Percentiles rank a stretch among this genome's conserved stretches.
Evolutionary conservation across 345 rosid genomes (phyloP).

Genomic region (Raphanus raphanistrum): DNA sequence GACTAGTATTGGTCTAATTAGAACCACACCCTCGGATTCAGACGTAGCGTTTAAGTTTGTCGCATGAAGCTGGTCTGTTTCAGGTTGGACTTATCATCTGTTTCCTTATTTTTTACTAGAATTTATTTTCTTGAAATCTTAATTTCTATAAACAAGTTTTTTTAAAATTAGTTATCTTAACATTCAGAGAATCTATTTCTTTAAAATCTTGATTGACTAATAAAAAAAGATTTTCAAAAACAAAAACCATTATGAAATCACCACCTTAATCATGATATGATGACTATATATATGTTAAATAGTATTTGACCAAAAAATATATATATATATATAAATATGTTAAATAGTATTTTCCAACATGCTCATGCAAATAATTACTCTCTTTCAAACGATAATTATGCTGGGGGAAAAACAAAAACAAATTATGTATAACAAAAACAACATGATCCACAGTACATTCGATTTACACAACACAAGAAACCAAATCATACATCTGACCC

Average conservation of each 20-base stretch:
- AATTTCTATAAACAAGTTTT: neutral
- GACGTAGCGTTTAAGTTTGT: no score
- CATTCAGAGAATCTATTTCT: neutral
- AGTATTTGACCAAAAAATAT: no score
- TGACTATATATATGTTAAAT: neutral
- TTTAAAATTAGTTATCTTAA: neutral
- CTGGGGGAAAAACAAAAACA: neutral
- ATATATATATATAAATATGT: no score
- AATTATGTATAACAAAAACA: neutral
- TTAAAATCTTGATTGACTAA: neutral
- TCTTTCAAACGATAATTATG: neutral
- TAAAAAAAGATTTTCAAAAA: no score
- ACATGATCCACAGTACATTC: conserved; percentile 20
- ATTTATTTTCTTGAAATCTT: neutral
- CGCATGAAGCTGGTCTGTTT: no score
- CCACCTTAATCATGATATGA: neutral
- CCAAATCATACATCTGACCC: conserved; percentile 20
- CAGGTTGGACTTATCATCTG: no score
- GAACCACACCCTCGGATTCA: no score
- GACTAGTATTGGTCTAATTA: no score
- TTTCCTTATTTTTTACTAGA: no score
- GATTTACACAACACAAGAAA: conserved; percentile 11
- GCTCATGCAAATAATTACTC: neutral
- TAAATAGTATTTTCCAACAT: neutral
- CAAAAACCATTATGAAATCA: no score